Conservation (phyloP, 139 green algal genomes). For the Chlorella vulgaris region DNA sequence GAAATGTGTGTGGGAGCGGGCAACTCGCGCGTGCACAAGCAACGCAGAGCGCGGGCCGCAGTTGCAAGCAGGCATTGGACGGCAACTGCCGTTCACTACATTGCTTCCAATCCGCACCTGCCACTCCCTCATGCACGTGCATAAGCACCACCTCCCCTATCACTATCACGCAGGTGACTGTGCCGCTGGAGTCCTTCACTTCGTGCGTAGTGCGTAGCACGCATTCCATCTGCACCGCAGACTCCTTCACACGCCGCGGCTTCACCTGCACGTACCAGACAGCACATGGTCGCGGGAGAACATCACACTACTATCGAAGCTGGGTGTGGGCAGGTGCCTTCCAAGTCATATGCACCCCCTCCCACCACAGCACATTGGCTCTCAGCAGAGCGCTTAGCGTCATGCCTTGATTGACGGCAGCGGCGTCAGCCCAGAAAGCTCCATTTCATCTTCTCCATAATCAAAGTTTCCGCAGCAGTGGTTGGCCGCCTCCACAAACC, state of each 20-base stretch:
- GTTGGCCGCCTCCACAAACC: slow-evolving; percentile 96
- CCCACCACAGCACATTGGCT: too few relatives aligned
- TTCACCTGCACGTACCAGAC: slow-evolving; percentile 60
- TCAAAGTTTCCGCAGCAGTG: slow-evolving; percentile 87
- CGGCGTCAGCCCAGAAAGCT: slow-evolving; percentile 75
- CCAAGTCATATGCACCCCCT: too few relatives aligned
- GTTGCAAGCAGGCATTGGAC: background rate
- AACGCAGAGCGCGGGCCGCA: background rate
- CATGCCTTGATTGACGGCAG: slow-evolving; percentile 64
- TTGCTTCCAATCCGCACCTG: slow-evolving; percentile 16
- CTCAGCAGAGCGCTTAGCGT: background rate
- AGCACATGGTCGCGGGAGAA: background rate
- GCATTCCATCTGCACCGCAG: slow-evolving; percentile 92
- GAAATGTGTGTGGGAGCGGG: too few relatives aligned
- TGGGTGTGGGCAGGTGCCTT: background rate
- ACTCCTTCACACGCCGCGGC: slow-evolving; percentile 83
- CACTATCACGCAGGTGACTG: slow-evolving; percentile 69
- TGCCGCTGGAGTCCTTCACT: slow-evolving; percentile 58
- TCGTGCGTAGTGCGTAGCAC: slow-evolving; percentile 70
- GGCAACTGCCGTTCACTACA: background rate
- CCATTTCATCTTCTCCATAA: slow-evolving; percentile 84
- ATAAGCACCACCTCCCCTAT: slow-evolving; percentile 87
- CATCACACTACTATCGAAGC: background rate
- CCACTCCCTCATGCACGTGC: slow-evolving; percentile 79
- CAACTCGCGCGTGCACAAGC: too few relatives aligned